Evolutionary conservation across 805 yeast genomes (phyloP).

Genomic region (Pichia nakasei): DNA sequence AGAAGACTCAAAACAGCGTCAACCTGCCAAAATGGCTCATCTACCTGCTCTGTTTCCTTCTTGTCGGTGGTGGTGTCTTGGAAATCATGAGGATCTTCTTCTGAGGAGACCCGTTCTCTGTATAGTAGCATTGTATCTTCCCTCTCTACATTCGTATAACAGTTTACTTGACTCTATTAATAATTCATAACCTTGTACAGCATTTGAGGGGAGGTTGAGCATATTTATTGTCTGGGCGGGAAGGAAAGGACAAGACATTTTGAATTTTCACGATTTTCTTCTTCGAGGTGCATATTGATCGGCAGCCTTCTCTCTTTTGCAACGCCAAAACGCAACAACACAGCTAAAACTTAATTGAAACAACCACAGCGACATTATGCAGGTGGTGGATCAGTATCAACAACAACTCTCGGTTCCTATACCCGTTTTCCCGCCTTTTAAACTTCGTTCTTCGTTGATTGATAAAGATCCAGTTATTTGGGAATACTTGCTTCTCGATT

Average conservation of each 20-base stretch:
- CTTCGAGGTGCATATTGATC: no score
- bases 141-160: no score
- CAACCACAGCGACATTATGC: no score
- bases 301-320: no score
- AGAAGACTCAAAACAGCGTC: background rate
- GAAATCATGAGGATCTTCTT: constrained; percentile 54
- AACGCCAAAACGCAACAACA: no score
- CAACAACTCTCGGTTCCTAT: constrained; percentile 9
- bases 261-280: background rate
- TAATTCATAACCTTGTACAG: no score
- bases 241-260: no score
- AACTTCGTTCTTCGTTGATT: constrained; percentile 62
- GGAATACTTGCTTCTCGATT: constrained; percentile 62
- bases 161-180: no score
- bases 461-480: constrained; percentile 82
- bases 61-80: constrained; percentile 76
- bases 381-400: background rate
- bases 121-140: background rate
- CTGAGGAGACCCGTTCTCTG: constrained; percentile 17
- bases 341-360: no score
- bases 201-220: no score
- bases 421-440: constrained; percentile 58
- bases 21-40: constrained; percentile 54
- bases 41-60: constrained; percentile 44
- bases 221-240: no score